Evolutionary conservation across 1,284 basidiomycete species (phyloP).

Genomic region (Cryptococcus sp.): DNA sequence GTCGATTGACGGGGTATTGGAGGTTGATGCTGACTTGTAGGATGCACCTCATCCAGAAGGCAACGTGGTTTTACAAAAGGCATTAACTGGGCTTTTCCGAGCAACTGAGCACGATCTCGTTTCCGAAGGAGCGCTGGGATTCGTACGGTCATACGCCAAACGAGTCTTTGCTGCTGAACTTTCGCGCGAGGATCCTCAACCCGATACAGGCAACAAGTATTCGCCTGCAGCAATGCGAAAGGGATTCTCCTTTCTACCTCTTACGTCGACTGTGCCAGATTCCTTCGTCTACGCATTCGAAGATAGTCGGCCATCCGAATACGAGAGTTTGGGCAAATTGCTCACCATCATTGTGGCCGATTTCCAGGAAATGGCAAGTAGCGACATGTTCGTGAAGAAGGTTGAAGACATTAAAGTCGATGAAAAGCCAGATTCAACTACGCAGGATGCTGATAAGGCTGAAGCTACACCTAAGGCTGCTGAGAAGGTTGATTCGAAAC

Average conservation of each 20-base stretch:
- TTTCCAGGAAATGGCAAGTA: constrained; percentile 56
- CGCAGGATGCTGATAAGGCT: too few relatives aligned
- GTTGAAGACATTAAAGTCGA: constrained; percentile 46
- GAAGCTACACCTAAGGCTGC: too few relatives aligned
- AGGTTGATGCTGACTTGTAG: constrained; percentile 8
- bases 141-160: constrained; percentile 34
- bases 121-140: constrained; percentile 27
- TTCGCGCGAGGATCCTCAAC: constrained; percentile 21
- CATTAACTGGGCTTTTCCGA: constrained; percentile 36
- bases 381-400: constrained; percentile 28
- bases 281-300: constrained; percentile 75
- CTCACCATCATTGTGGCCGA: constrained; percentile 63
- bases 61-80: constrained; percentile 31
- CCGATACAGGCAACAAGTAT: constrained; percentile 15
- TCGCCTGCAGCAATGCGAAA: constrained; percentile 21
- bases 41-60: constrained; percentile 30
- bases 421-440: constrained; percentile 60
- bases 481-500: too few relatives aligned
- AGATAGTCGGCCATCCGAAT: constrained; percentile 60
- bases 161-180: constrained; percentile 39
- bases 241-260: constrained; percentile 27
- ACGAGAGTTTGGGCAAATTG: constrained; percentile 58
- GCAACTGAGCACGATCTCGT: constrained; percentile 28
- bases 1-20: constrained; percentile 12
- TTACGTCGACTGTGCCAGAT: constrained; percentile 51